Evolutionary conservation across 345 rosid genomes (phyloP).

Genomic region (Physaria fendleri): DNA sequence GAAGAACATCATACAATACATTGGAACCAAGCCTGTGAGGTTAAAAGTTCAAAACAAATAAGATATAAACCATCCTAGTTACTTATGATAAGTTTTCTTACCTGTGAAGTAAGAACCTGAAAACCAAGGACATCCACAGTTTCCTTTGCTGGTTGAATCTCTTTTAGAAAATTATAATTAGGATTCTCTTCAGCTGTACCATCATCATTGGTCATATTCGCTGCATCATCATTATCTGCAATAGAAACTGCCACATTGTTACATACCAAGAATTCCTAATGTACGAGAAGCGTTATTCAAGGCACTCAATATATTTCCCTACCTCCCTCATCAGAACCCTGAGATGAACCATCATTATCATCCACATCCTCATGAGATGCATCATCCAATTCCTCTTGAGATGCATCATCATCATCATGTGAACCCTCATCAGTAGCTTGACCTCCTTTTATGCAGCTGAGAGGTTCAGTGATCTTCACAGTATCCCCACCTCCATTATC

Average conservation of each 20-base stretch:
- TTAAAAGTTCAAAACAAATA: not conserved
- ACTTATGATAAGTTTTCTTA: not conserved
- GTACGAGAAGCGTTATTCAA: not conserved
- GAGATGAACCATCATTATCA: not conserved
- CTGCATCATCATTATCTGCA: too few species aligned
- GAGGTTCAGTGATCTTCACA: too few species aligned
- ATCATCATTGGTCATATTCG: too few species aligned
- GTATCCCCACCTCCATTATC: too few species aligned
- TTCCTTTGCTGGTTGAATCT: not conserved
- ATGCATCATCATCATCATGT: too few species aligned
- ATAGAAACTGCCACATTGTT: not conserved
- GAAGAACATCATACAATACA: not conserved
- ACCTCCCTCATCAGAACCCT: not conserved
- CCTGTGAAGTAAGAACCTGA: not conserved
- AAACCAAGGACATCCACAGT: not conserved
- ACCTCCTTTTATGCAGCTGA: too few species aligned
- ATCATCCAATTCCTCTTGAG: not conserved
- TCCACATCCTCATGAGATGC: not conserved
- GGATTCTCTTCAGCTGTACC: too few species aligned
- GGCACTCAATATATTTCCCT: not conserved
- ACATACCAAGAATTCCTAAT: not conserved
- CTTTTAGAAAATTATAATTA: not conserved
- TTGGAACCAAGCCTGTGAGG: not conserved
- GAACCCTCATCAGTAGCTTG: too few species aligned
- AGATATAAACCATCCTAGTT: too few species aligned